A percentile compares a stretch with the other conserved stretches of the same genome.
Conservation (phyloP, 1,139 yeast species). For the Yamadazyma mexicana region DNA sequence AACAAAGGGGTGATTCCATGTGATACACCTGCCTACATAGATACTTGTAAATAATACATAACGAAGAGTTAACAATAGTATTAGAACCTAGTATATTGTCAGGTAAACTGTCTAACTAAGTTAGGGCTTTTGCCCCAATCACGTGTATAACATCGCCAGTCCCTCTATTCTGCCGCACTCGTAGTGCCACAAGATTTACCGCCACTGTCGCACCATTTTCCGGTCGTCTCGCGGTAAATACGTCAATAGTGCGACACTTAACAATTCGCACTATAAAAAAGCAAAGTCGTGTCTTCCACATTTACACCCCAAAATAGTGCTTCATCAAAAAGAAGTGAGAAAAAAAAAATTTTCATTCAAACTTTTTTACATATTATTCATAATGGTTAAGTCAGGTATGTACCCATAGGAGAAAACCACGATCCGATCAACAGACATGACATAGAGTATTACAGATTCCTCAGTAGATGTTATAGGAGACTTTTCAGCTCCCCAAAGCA, state of each 20-base stretch:
- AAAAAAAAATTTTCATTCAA: slow-evolving; percentile 15
- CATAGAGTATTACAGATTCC: neutral
- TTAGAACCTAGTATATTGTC: no score
- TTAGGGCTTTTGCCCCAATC: neutral
- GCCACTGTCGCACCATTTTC: neutral
- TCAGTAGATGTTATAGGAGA: neutral
- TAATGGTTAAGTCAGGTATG: slow-evolving; percentile 69
- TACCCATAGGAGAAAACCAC: slow-evolving; percentile 16
- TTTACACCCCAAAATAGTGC: slow-evolving; percentile 4
- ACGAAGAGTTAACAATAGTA: neutral
- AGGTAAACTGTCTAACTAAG: no score
- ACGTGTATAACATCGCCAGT: neutral
- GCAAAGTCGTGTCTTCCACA: neutral
- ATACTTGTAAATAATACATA: slow-evolving; percentile 2
- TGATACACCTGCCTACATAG: neutral
- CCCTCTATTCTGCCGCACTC: no score
- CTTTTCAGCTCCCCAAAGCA: no score
- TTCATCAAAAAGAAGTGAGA: slow-evolving; percentile 2
- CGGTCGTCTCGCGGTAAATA: neutral
- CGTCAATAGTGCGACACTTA: slow-evolving; percentile 2
- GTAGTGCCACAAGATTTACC: neutral
- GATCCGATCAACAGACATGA: neutral
- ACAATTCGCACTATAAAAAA: neutral
- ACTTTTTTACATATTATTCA: slow-evolving; percentile 17
- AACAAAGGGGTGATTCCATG: no score